A percentile compares a stretch with the other conserved stretches of the same genome.
Conservation (phyloP, 495 filamentous ascomycete genomes). For the Xylaria venustula region DNA sequence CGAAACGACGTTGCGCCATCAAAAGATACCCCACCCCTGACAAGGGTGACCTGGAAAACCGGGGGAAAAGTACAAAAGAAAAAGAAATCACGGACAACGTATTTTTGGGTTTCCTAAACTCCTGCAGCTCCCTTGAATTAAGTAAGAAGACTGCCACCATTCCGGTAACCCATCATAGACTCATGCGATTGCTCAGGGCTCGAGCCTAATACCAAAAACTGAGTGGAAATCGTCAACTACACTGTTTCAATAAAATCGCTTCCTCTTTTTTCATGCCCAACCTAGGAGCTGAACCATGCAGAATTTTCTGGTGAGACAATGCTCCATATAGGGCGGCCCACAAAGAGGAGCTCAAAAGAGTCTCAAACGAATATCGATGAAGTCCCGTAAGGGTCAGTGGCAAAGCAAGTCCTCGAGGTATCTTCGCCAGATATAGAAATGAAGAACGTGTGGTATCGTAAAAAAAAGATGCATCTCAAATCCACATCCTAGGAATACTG, state of each 20-base stretch:
- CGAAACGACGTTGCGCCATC: background rate
- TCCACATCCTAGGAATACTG: background rate
- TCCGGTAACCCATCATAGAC: background rate
- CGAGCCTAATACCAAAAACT: background rate
- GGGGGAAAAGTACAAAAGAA: background rate
- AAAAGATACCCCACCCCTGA: background rate
- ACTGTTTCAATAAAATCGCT: background rate
- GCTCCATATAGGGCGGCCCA: background rate
- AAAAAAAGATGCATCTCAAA: background rate
- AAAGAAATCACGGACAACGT: background rate
- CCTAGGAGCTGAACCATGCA: too few relatives aligned
- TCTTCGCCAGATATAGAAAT: background rate
- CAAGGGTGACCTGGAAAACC: background rate
- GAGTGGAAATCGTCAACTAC: background rate
- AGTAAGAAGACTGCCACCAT: background rate
- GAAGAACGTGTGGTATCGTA: slow-evolving; percentile 1
- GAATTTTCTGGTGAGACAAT: background rate
- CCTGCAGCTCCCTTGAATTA: background rate
- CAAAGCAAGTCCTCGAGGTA: background rate
- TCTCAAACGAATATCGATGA: background rate
- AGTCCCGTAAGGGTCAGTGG: background rate
- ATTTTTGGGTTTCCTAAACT: background rate
- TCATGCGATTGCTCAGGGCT: background rate
- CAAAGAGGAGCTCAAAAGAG: background rate
- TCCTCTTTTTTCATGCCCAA: too few relatives aligned